A percentile compares a stretch with the other conserved stretches of the same genome.
These are phyloP conservation scores for Colletotrichum sp. DNA, from an alignment of 2,329 filamentous ascomycete genomes.

Conservation along the genomic window DNA sequence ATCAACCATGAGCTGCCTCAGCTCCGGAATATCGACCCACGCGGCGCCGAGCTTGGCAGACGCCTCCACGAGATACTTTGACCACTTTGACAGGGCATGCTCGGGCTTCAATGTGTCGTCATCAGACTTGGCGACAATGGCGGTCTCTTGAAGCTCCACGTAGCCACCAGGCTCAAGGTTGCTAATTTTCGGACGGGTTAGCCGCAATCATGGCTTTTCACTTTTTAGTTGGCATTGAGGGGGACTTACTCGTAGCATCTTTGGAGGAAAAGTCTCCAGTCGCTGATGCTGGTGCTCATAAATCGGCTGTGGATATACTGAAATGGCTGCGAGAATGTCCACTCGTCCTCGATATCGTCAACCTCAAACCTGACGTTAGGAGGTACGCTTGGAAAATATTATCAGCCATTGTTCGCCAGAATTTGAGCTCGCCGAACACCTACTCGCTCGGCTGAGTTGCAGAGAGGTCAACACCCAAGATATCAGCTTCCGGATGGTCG, in stretches of 20 bases:
- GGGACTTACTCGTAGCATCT: background rate
- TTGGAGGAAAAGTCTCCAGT: background rate
- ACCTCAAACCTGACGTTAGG: background rate
- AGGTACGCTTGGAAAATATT: background rate
- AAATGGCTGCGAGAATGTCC: background rate
- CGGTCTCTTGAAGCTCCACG: background rate
- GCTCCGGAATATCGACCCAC: background rate
- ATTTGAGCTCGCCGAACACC: accelerated
- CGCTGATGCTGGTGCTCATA: background rate
- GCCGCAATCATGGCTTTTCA: accelerated
- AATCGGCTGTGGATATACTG: background rate
- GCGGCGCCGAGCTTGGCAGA: background rate
- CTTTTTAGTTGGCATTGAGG: background rate
- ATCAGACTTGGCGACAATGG: background rate
- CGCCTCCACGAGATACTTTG: accelerated
- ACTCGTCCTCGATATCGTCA: background rate
- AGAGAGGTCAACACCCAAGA: background rate
- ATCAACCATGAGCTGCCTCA: background rate
- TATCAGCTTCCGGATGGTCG: background rate
- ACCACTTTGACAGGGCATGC: background rate
- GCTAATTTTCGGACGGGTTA: background rate
- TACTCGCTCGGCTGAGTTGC: background rate
- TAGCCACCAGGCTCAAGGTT: background rate
- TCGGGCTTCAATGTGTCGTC: background rate
- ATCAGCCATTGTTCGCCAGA: background rate